phyloP scores from a whole-genome alignment of 805 yeast species.

The Kazachstania kunashirensis region DNA sequence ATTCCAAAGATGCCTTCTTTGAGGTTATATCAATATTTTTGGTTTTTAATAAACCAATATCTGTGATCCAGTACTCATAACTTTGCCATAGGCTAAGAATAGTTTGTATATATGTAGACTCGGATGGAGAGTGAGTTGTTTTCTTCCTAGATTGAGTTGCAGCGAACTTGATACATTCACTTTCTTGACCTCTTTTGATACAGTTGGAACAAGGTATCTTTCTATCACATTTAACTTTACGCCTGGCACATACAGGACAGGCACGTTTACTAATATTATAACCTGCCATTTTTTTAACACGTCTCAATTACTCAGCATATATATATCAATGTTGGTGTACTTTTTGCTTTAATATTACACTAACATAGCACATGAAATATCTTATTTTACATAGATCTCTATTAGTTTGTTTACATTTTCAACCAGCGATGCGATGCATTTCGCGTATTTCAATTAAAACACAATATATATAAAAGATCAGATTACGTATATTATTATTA shows the following conservation, averaged over 20 bases:
- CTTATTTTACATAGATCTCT: too few species aligned
- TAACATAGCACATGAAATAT: too few species aligned
- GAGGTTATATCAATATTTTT: conserved; percentile 5
- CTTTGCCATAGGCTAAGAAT: conserved; percentile 21
- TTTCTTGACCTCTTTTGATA: conserved; percentile 20
- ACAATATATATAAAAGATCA: too few species aligned
- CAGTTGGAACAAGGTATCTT: conserved; percentile 28
- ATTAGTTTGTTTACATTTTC: too few species aligned
- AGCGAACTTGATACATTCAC: conserved; percentile 15
- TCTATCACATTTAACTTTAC: conserved; percentile 29
- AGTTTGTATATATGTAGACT: conserved; percentile 7
- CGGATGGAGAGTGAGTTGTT: background rate
- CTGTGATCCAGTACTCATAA: conserved; percentile 23
- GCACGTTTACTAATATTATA: conserved; percentile 1
- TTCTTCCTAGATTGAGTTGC: conserved; percentile 1
- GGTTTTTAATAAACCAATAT: conserved; percentile 19
- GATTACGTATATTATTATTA: background rate
- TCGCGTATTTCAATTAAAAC: too few species aligned
- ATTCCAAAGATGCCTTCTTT: conserved; percentile 3
- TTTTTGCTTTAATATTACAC: too few species aligned
- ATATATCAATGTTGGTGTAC: too few species aligned
- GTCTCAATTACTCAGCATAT: too few species aligned
- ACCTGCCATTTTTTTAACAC: background rate
- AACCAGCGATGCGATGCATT: too few species aligned
- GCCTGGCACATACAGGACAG: conserved; percentile 21